Percentiles rank a stretch among this genome's conserved stretches.
These are phyloP conservation scores for Vitis amurensis DNA, from an alignment of 164 flowering plant genomes.

Conservation along the genomic window DNA sequence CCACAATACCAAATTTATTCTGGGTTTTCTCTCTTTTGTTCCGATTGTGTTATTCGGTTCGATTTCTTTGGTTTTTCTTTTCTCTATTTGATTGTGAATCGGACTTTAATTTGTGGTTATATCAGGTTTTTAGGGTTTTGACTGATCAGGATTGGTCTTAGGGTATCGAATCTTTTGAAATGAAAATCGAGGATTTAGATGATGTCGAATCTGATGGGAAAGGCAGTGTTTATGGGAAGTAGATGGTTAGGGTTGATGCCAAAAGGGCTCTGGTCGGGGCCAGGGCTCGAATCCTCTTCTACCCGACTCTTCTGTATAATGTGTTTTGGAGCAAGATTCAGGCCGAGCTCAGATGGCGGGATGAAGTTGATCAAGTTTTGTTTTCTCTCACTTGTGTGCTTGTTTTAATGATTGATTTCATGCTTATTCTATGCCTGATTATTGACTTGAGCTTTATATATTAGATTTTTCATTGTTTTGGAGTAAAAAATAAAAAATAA, in stretches of 20 bases:
- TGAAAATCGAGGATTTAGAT: conserved; percentile 17
- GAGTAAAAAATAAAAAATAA: too few species aligned
- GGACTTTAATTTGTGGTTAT: not conserved
- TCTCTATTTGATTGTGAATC: too few species aligned
- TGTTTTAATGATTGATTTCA: not conserved
- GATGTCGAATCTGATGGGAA: conserved; percentile 17
- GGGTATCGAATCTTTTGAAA: conserved; percentile 7
- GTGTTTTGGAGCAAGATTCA: conserved; percentile 70
- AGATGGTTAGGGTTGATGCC: conserved; percentile 42
- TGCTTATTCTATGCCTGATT: not conserved
- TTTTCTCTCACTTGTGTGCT: conserved; percentile 3
- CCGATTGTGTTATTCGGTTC: not conserved
- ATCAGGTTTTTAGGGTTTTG: not conserved
- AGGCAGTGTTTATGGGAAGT: conserved; percentile 12
- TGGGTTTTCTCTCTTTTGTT: not conserved
- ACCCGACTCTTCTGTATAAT: conserved; percentile 86
- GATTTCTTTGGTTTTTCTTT: not conserved
- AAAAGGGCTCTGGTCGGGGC: conserved; percentile 78
- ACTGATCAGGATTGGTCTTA: conserved; percentile 1
- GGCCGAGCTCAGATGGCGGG: conserved; percentile 91
- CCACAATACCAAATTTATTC: not conserved
- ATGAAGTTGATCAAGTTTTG: conserved; percentile 75
- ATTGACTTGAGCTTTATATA: not conserved
- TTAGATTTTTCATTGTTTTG: not conserved
- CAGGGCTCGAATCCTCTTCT: conserved; percentile 81